A percentile compares a stretch with the other conserved stretches of the same genome.
These are phyloP conservation scores for Lactarius indigo DNA, from an alignment of 768 basidiomycete species.

Conservation along the genomic window DNA sequence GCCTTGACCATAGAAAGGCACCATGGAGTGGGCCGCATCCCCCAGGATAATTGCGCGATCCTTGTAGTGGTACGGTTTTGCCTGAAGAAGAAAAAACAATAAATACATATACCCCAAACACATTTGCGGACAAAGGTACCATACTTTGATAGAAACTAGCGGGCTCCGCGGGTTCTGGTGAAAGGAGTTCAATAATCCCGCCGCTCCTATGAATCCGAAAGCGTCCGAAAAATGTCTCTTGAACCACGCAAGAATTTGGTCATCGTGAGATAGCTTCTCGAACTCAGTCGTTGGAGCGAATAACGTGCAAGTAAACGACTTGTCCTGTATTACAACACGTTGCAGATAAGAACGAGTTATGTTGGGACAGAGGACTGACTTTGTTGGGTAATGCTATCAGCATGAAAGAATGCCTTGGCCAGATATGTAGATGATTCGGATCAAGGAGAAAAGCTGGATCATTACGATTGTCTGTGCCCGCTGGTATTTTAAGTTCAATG, in stretches of 20 bases:
- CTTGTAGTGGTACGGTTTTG: slow-evolving; percentile 85
- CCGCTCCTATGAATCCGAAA: slow-evolving; percentile 78
- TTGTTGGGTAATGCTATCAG: slow-evolving; percentile 97
- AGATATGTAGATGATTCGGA: slow-evolving; percentile 96
- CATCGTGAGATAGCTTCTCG: slow-evolving; percentile 58
- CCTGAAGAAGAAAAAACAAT: slow-evolving; percentile 40
- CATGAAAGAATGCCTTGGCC: slow-evolving; percentile 99
- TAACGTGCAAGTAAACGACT: slow-evolving; percentile 94
- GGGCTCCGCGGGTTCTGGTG: slow-evolving; percentile 80
- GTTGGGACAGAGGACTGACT: slow-evolving; percentile 48
- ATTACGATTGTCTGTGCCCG: slow-evolving; percentile 59
- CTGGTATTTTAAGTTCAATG: slow-evolving; percentile 93
- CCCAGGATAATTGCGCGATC: slow-evolving; percentile 86
- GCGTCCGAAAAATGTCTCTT: slow-evolving; percentile 83
- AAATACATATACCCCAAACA: not conserved
- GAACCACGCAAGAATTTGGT: slow-evolving; percentile 70
- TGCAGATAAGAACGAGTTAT: slow-evolving; percentile 19
- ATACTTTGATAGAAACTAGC: slow-evolving; percentile 90
- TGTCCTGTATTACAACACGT: slow-evolving; percentile 51
- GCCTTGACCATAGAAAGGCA: slow-evolving; percentile 97
- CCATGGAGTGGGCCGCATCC: slow-evolving; percentile 97
- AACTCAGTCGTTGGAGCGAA: slow-evolving; percentile 83
- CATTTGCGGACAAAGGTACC: slow-evolving; percentile 28
- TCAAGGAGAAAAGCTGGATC: slow-evolving; percentile 77
- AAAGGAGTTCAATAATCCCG: slow-evolving; percentile 73